Percentiles rank a stretch among this genome's conserved stretches.
Conservation (phyloP, 2,329 filamentous ascomycete species). For the Colletotrichum gigasporum region DNA sequence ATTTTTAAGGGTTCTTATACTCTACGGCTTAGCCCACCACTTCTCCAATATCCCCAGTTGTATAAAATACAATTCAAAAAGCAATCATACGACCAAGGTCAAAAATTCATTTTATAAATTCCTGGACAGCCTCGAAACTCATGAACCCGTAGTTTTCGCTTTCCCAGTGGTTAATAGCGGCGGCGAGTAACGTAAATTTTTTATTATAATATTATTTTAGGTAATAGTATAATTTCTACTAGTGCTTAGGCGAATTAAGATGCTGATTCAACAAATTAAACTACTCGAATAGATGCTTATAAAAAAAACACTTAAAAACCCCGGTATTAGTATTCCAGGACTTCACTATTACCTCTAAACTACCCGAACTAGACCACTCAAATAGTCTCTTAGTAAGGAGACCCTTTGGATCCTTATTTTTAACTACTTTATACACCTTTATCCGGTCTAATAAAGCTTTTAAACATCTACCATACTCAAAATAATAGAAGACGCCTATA, state of each 20-base stretch:
- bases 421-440: conserved; percentile 55
- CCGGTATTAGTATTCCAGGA: conserved; percentile 54
- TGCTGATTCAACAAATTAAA: neutral
- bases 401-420: conserved; percentile 54
- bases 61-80: no score
- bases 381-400: conserved; percentile 61
- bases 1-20: no score
- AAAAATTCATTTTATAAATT: conserved; percentile 35
- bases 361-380: conserved; percentile 48
- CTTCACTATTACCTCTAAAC: conserved; percentile 47
- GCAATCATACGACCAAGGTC: conserved; percentile 2
- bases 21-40: no score
- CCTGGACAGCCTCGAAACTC: conserved; percentile 48
- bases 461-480: conserved; percentile 63
- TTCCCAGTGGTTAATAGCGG: conserved; percentile 53
- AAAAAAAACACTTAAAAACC: conserved; percentile 35
- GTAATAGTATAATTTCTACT: conserved; percentile 51
- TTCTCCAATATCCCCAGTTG: no score
- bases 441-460: conserved; percentile 57
- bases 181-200: conserved; percentile 51
- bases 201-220: conserved; percentile 43
- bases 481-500: conserved; percentile 63
- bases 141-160: conserved; percentile 52
- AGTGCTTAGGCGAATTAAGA: conserved; percentile 35
- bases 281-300: neutral